Conservation (phyloP, 306 rosid species). For the Lathyrus tuberosus region DNA sequence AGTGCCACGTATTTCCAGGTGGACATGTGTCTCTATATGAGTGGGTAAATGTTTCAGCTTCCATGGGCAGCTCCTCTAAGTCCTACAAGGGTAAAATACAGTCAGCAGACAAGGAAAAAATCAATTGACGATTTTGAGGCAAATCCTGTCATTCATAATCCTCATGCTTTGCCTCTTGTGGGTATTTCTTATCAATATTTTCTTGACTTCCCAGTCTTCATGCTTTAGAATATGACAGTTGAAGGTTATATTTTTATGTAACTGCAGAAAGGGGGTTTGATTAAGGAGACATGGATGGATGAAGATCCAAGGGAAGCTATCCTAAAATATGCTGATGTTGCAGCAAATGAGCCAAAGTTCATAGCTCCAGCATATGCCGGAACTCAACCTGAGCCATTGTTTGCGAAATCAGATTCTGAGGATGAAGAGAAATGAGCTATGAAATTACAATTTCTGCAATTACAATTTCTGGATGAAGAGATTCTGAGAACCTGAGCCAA, state of each 20-base stretch:
- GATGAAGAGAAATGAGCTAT: slow-evolving; percentile 79
- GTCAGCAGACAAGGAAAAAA: slow-evolving; percentile 87
- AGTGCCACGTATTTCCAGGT: too few relatives aligned
- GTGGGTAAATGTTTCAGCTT: too few relatives aligned
- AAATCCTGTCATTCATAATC: slow-evolving; percentile 89
- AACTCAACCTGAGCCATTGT: slow-evolving; percentile 91
- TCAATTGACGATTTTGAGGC: slow-evolving; percentile 88
- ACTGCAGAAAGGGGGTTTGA: slow-evolving; percentile 93
- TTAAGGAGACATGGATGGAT: slow-evolving; percentile 99
- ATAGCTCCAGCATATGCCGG: slow-evolving; percentile 95
- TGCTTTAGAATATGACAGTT: slow-evolving; percentile 25
- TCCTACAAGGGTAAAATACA: too few relatives aligned
- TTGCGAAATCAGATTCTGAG: slow-evolving; percentile 88
- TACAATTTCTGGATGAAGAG: too few relatives aligned
- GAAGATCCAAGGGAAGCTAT: slow-evolving; percentile 99
- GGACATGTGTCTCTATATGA: too few relatives aligned
- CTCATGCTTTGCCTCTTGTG: slow-evolving; percentile 72
- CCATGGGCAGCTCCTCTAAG: too few relatives aligned
- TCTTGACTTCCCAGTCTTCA: not conserved
- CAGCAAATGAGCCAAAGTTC: slow-evolving; percentile 83
- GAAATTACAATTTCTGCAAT: slow-evolving; percentile 22
- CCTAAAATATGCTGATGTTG: slow-evolving; percentile 89
- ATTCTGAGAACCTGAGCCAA: too few relatives aligned
- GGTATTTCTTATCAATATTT: not conserved
- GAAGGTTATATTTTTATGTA: slow-evolving; percentile 34